Evolutionary conservation across 768 basidiomycete species (phyloP).

Genomic region (Suillus lakei): DNA sequence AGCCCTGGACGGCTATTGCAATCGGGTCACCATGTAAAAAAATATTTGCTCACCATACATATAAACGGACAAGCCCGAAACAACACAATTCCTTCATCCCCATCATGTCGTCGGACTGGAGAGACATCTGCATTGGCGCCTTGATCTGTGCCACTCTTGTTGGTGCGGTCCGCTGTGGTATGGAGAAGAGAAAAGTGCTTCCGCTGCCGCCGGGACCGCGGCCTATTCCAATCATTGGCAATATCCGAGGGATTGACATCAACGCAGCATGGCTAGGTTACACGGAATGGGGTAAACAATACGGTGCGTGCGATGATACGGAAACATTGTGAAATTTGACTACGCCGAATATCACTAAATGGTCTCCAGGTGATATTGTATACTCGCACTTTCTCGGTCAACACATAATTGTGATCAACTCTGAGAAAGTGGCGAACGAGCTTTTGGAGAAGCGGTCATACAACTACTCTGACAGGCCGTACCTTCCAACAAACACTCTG

Average conservation of each 20-base stretch:
- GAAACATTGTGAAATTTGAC: neutral
- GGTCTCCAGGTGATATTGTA: constrained; percentile 27
- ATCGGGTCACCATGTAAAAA: neutral
- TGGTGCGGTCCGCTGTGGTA: constrained; percentile 6
- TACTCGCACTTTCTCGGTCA: constrained; percentile 29
- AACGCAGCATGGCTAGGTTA: constrained; percentile 25
- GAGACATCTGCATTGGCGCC: constrained; percentile 16
- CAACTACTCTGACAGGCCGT: constrained; percentile 38
- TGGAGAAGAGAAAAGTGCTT: constrained; percentile 10
- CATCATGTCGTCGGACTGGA: constrained; percentile 13
- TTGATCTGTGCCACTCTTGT: constrained; percentile 17
- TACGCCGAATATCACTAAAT: neutral
- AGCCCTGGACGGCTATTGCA: neutral
- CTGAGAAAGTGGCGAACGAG: constrained; percentile 25
- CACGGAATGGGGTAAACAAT: constrained; percentile 20
- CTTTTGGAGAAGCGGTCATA: constrained; percentile 32
- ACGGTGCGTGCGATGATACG: constrained; percentile 16
- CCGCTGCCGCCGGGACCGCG: constrained; percentile 27
- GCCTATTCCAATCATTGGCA: constrained; percentile 23
- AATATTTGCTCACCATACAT: neutral
- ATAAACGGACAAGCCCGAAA: neutral
- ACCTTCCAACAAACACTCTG: constrained; percentile 26
- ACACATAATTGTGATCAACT: constrained; percentile 33
- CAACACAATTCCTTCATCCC: neutral
- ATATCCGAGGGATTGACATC: constrained; percentile 20